These are phyloP conservation scores for Phialocephala sp. DNA, from an alignment of 2,329 filamentous ascomycete species.

Conservation along the genomic window DNA sequence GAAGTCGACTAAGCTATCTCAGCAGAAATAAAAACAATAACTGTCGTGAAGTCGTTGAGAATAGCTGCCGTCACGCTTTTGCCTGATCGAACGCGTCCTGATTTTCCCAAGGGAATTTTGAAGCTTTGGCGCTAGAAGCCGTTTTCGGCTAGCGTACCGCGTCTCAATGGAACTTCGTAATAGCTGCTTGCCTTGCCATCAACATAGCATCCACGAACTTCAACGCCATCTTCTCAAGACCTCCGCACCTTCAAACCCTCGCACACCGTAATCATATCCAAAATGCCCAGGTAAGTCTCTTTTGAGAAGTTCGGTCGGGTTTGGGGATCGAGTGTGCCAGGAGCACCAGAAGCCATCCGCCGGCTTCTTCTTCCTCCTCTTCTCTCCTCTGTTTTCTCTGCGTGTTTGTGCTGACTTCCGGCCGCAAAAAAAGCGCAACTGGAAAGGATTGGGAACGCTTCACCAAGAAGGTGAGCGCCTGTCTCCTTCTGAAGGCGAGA, in stretches of 20 bases:
- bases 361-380: neutral
- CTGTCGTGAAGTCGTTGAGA: conserved; percentile 21
- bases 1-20: conserved; percentile 32
- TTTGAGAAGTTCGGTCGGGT: neutral
- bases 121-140: conserved; percentile 21
- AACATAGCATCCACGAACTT: conserved; percentile 22
- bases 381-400: neutral
- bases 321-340: neutral
- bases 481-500: neutral
- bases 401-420: conserved; percentile 15
- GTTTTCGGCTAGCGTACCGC: conserved; percentile 24
- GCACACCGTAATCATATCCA: conserved; percentile 13
- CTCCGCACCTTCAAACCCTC: neutral
- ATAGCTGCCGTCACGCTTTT: conserved; percentile 34
- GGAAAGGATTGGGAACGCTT: conserved; percentile 98
- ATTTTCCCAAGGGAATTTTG: conserved; percentile 31
- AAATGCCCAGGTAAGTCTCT: conserved; percentile 29
- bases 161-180: conserved; percentile 30
- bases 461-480: conserved; percentile 69
- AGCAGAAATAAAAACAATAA: conserved; percentile 23
- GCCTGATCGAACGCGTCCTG: conserved; percentile 34
- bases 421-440: conserved; percentile 69
- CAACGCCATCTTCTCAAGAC: conserved; percentile 13
- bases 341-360: neutral
- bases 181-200: conserved; percentile 35